Evolutionary conservation across 1,139 yeast genomes (phyloP).

Genomic region (Geotrichum reessii): DNA sequence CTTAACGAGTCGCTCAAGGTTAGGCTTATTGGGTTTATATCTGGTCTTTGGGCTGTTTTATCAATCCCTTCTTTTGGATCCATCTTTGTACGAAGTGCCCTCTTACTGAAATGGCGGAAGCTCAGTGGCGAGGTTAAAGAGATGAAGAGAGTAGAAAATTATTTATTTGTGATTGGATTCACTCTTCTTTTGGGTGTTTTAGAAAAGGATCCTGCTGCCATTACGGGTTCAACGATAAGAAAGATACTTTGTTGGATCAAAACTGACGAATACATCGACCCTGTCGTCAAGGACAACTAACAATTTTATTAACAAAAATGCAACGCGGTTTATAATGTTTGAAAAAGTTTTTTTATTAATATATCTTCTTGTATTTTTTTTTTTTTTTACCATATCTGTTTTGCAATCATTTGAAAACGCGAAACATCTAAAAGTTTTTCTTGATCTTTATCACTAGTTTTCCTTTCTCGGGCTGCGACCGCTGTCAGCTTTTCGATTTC

Average conservation of each 20-base stretch:
- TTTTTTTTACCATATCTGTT: conserved; percentile 66
- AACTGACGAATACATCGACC: conserved; percentile 28
- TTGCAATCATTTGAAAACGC: conserved; percentile 80
- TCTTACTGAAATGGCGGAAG: neutral
- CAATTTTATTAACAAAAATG: neutral
- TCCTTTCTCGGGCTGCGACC: neutral
- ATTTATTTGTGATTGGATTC: conserved; percentile 33
- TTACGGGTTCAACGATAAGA: conserved; percentile 32
- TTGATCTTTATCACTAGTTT: neutral
- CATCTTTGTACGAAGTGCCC: neutral
- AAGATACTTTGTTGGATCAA: conserved; percentile 34
- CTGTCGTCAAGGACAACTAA: conserved; percentile 15
- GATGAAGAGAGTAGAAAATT: conserved; percentile 31
- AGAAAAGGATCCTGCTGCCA: conserved; percentile 34
- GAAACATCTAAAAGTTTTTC: conserved; percentile 49
- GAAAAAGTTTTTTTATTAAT: neutral
- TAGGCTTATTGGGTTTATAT: conserved; percentile 13
- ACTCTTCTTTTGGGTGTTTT: conserved; percentile 34
- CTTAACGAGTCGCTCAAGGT: conserved; percentile 13
- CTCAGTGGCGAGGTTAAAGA: conserved; percentile 21
- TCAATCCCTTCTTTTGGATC: neutral
- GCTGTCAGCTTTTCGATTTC: neutral
- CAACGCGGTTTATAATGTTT: too few relatives aligned
- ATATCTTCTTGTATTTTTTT: too few relatives aligned
- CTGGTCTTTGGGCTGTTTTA: conserved; percentile 37